Evolutionary conservation across 176 grass and related monocot genomes (phyloP), one percentile per base, ranked within the genome.

Genomic region (Juncus inflexus): DNA sequence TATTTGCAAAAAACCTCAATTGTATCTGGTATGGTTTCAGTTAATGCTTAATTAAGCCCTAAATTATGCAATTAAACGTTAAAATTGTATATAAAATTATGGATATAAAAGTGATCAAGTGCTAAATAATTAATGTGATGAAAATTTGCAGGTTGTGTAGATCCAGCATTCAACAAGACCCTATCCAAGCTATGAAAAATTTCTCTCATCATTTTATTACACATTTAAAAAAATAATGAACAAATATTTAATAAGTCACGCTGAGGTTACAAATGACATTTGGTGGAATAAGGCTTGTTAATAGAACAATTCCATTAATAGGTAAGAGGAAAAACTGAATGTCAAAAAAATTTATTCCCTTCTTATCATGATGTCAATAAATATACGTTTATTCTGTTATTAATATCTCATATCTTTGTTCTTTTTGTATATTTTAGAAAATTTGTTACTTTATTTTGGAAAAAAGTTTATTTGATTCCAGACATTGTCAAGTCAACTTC

Each of bases 131-230:
- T 28, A 50, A 65, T 19, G 28, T 63, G 40, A 50, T 35, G 11
- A 42, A 12, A 12, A 11, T 13, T 6, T 78, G 58, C 91, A 96
- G 91, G 87, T 96, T 13, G 82, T 74, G 52, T 95, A 2, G 90
- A 95, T 86, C 85, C 82, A 51, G 13, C 57, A 8, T 96, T 87
- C 61, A 70, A 69, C 57, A 79, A 76, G 65, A 76, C 69, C 9
- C 9, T 62, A 47, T 77, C 85, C 67, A 95, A 83, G 75, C 80
- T 95, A 52, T 89, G 75, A 70, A 15, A 70, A 54, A 9, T 70
- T 11, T 2, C 6, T 12, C 42, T 9, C 41, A 5, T 54, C 4
- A 55, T 70, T 28, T 67, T 67, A 52, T 11, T 5, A 67, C 37
- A n/a, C 54, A 12, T 37, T 37, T 50, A 39, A 51, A 39, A 53